phyloP scores from a whole-genome alignment of 345 rosid genomes.

The Theobroma cacao region DNA sequence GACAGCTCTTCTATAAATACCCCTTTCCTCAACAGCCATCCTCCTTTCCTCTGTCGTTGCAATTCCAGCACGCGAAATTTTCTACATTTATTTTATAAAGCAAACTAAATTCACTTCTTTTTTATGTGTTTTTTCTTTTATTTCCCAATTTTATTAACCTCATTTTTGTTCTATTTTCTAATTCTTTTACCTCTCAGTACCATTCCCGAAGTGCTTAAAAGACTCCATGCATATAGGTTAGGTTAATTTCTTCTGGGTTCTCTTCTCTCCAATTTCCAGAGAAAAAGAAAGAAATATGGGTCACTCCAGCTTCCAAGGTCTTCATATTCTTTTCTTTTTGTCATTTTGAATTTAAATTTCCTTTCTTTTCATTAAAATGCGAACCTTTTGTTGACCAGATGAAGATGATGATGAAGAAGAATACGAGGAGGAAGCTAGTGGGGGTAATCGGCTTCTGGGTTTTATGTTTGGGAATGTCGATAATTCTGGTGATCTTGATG shows the following conservation, averaged over 20 bases:
- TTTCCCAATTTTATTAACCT: slow-evolving; percentile 6
- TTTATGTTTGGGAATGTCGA: slow-evolving; percentile 98
- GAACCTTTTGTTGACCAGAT: slow-evolving; percentile 17
- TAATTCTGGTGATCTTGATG: slow-evolving; percentile 92
- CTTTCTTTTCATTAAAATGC: slow-evolving; percentile 2
- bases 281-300: neutral
- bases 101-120: neutral
- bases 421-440: slow-evolving; percentile 60
- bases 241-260: neutral
- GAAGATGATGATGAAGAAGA: slow-evolving; percentile 62
- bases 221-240: slow-evolving; percentile 3
- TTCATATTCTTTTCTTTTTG: neutral
- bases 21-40: neutral
- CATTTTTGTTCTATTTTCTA: neutral
- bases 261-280: neutral
- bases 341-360: neutral
- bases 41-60: neutral
- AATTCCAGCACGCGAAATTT: neutral
- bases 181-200: neutral
- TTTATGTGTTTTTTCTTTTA: neutral
- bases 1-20: neutral
- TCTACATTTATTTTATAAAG: neutral
- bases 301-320: slow-evolving; percentile 20
- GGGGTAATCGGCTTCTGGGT: slow-evolving; percentile 75
- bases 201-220: neutral